Conservation (phyloP, 83 land plant species). For the Picea abies region DNA sequence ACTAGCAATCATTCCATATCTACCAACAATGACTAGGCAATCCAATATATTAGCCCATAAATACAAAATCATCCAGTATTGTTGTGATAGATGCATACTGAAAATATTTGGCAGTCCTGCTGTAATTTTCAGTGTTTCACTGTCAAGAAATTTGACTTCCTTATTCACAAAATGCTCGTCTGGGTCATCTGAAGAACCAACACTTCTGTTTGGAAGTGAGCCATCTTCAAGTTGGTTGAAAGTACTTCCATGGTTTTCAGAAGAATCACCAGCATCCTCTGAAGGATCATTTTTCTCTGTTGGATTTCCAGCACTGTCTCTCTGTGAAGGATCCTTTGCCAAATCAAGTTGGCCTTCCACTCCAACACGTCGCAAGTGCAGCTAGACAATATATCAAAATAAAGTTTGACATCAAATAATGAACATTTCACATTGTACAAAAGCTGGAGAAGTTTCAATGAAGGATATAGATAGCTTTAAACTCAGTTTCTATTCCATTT, state of each 20-base stretch:
- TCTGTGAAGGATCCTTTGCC: slow-evolving; percentile 5
- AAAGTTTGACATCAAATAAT: background rate
- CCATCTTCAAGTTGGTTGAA: background rate
- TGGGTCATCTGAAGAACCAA: background rate
- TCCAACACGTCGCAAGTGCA: slow-evolving; percentile 54
- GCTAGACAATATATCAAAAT: slow-evolving; percentile 17
- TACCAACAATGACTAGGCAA: background rate
- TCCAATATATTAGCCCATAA: background rate
- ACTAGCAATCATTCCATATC: background rate
- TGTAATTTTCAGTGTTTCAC: background rate
- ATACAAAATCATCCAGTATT: background rate
- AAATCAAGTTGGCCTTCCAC: slow-evolving; percentile 34
- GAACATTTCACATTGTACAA: background rate
- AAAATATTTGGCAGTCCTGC: too few species aligned
- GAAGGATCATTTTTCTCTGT: slow-evolving; percentile 13
- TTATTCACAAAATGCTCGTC: background rate
- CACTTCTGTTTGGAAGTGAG: slow-evolving; percentile 4
- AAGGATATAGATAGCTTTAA: background rate
- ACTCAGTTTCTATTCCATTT: background rate
- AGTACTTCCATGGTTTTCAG: background rate
- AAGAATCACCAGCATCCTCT: slow-evolving; percentile 11
- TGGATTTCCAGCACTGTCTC: slow-evolving; percentile 6
- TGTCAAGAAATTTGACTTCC: background rate
- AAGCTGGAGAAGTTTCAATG: background rate
- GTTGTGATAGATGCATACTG: slow-evolving; percentile 3